Evolutionary conservation across 768 basidiomycete genomes (phyloP).

Genomic region (Glaciozyma antarctica): DNA sequence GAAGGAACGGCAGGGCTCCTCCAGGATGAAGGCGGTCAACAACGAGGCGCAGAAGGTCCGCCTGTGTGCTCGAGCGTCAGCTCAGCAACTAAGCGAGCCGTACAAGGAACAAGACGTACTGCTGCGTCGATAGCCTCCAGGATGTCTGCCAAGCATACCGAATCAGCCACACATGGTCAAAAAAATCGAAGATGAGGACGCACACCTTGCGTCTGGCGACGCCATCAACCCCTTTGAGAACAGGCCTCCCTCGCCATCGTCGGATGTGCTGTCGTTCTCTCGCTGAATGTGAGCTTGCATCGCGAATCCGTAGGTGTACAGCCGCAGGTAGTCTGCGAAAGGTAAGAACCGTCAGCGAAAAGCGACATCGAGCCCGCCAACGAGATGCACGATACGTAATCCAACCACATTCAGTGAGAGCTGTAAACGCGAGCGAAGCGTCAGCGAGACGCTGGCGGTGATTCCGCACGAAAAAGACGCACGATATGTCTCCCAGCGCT

Average conservation of each 20-base stretch:
- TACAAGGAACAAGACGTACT: neutral
- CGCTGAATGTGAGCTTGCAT: conserved; percentile 30
- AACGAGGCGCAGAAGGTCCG: conserved; percentile 26
- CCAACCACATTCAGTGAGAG: conserved; percentile 10
- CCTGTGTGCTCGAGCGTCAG: neutral
- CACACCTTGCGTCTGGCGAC: conserved; percentile 27
- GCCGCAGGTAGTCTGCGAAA: conserved; percentile 8
- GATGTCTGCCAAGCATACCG: conserved; percentile 7
- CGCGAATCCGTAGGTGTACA: conserved; percentile 28
- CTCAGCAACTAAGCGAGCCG: neutral
- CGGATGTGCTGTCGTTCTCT: neutral
- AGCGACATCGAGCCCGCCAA: no score
- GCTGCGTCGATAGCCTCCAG: conserved; percentile 33
- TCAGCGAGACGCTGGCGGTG: neutral
- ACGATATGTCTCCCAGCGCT: conserved; percentile 4
- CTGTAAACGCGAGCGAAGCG: neutral
- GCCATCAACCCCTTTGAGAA: conserved; percentile 28
- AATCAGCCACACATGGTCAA: no score
- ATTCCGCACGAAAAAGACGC: neutral
- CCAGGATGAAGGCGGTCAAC: conserved; percentile 31
- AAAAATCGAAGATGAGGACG: no score
- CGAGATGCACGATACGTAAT: conserved; percentile 7
- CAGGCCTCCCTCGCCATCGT: conserved; percentile 1
- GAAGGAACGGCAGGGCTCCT: conserved; percentile 30
- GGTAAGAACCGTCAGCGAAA: neutral